Conservation (phyloP, 345 rosid species). For the Salix koriyanagi region DNA sequence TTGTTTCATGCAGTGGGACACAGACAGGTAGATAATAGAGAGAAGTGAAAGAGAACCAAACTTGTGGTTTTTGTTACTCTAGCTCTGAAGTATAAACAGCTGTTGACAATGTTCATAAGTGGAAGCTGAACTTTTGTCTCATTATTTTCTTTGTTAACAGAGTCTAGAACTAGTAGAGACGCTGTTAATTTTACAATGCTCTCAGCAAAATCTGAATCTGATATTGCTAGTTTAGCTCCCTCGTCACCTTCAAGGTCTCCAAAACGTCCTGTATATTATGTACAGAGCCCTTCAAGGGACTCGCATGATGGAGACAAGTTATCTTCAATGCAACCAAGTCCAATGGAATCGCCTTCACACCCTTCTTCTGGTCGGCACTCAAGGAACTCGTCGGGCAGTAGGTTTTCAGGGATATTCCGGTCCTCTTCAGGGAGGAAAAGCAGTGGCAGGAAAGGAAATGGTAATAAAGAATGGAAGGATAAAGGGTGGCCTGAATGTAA, state of each 20-base stretch:
- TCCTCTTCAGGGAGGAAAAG: slow-evolving; percentile 63
- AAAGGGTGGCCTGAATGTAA: slow-evolving; percentile 79
- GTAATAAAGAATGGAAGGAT: slow-evolving; percentile 44
- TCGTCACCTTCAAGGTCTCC: slow-evolving; percentile 81
- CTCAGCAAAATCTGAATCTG: slow-evolving; percentile 68
- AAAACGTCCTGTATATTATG: slow-evolving; percentile 63
- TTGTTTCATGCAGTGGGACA: slow-evolving; percentile 1
- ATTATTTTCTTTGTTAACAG: not conserved
- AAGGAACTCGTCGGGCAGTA: slow-evolving; percentile 72
- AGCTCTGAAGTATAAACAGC: not conserved
- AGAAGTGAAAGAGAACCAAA: not conserved
- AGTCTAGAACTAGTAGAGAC: not conserved
- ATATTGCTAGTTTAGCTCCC: slow-evolving; percentile 68
- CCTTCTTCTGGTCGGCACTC: slow-evolving; percentile 79
- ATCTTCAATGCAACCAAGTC: slow-evolving; percentile 67
- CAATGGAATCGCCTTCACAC: slow-evolving; percentile 82
- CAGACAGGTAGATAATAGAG: not conserved
- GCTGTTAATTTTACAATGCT: slow-evolving; percentile 28
- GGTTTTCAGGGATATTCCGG: slow-evolving; percentile 80
- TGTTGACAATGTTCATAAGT: not conserved
- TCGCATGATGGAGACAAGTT: slow-evolving; percentile 89
- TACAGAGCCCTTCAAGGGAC: slow-evolving; percentile 88
- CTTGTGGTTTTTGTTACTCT: slow-evolving; percentile 3
- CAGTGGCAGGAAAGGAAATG: slow-evolving; percentile 32
- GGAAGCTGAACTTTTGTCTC: not conserved